phyloP scores from a whole-genome alignment of 2,329 filamentous ascomycete species.

The Metarhizium guizhouense region DNA sequence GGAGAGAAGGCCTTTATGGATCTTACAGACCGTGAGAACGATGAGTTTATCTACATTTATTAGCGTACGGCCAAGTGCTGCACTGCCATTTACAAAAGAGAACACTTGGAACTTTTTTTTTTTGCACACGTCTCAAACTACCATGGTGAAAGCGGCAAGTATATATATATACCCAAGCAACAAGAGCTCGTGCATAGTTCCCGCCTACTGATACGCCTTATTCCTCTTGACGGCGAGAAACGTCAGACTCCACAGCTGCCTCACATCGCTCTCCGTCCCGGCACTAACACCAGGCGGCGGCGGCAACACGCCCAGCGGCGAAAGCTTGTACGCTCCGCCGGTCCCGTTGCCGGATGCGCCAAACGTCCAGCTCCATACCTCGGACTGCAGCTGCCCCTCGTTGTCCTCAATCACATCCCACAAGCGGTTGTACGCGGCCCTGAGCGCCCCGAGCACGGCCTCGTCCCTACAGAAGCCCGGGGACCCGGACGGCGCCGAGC shows the following conservation, averaged over 20 bases:
- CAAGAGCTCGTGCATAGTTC: background rate
- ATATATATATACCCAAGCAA: background rate
- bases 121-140: too few relatives aligned
- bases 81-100: background rate
- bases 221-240: slow-evolving; percentile 8
- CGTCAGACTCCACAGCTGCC: slow-evolving; percentile 9
- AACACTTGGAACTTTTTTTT: too few relatives aligned
- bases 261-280: slow-evolving; percentile 7
- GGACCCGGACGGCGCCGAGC: slow-evolving; percentile 1
- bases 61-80: slow-evolving; percentile 15
- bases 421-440: slow-evolving; percentile 17
- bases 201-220: background rate
- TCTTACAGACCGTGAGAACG: slow-evolving; percentile 56
- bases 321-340: slow-evolving; percentile 10
- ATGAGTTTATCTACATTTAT: slow-evolving; percentile 59
- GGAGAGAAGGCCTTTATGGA: slow-evolving; percentile 48
- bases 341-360: slow-evolving; percentile 4
- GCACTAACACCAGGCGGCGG: slow-evolving; percentile 5
- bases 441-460: slow-evolving; percentile 20
- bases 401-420: slow-evolving; percentile 55
- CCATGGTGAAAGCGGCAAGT: too few relatives aligned
- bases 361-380: slow-evolving; percentile 47
- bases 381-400: slow-evolving; percentile 30
- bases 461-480: slow-evolving; percentile 42
- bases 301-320: slow-evolving; percentile 13